Evolutionary conservation across 257 asterid species (phyloP).

Genomic region (Euphrasia confusa): DNA sequence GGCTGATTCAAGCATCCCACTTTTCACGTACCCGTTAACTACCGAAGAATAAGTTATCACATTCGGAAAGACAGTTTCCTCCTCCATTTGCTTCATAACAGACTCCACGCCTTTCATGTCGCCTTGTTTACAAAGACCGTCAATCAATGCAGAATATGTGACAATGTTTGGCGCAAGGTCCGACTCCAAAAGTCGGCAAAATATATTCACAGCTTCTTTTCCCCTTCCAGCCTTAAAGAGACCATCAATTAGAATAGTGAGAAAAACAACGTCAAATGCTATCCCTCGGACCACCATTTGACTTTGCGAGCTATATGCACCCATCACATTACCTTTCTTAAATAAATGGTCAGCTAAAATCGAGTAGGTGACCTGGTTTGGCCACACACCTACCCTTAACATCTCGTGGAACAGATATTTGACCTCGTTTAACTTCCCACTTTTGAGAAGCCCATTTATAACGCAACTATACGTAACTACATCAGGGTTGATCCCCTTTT

Average conservation of each 20-base stretch:
- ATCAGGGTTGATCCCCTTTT: conserved; percentile 61
- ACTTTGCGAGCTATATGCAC: conserved; percentile 62
- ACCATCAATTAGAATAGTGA: conserved; percentile 71
- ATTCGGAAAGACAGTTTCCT: conserved; percentile 48
- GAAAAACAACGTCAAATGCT: conserved; percentile 59
- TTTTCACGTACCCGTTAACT: conserved; percentile 62
- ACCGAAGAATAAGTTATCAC: conserved; percentile 64
- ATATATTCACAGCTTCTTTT: conserved; percentile 60
- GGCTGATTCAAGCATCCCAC: conserved; percentile 71
- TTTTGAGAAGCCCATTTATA: conserved; percentile 54
- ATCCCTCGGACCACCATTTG: conserved; percentile 87
- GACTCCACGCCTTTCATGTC: conserved; percentile 53
- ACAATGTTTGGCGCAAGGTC: conserved; percentile 47
- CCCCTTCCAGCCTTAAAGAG: conserved; percentile 62
- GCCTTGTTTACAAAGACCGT: conserved; percentile 64
- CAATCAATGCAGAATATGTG: conserved; percentile 65
- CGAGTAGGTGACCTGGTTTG: conserved; percentile 73
- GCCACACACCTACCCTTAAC: conserved; percentile 50
- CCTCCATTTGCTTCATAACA: conserved; percentile 61
- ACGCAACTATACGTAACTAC: conserved; percentile 57
- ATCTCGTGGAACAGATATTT: conserved; percentile 49
- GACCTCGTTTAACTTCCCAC: conserved; percentile 62
- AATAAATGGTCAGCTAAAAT: conserved; percentile 52
- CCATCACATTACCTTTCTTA: conserved; percentile 40
- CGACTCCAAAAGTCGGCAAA: conserved; percentile 39